These are phyloP conservation scores for Vigna reflexopilosa DNA, from an alignment of 306 rosid genomes.

Conservation along the genomic window DNA sequence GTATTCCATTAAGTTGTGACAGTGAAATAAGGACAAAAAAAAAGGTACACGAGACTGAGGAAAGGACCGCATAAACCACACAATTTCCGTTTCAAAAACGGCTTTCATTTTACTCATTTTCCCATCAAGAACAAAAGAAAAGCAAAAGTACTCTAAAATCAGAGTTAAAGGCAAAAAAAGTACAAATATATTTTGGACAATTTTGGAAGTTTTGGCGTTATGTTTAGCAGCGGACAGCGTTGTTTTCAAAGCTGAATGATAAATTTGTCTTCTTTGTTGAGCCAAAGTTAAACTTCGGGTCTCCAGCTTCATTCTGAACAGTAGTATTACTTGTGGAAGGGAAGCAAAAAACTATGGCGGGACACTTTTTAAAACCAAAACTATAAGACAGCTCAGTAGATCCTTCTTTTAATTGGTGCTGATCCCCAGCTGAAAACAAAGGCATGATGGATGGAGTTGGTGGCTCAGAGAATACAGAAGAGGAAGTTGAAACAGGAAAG, in stretches of 20 bases:
- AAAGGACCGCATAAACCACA: not conserved
- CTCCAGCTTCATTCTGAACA: conserved; percentile 49
- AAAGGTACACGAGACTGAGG: not conserved
- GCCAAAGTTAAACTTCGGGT: conserved; percentile 74
- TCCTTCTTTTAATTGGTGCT: conserved; percentile 51
- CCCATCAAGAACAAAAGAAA: conserved; percentile 11
- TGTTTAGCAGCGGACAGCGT: conserved; percentile 63
- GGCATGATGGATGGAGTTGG: conserved; percentile 87
- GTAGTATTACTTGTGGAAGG: conserved; percentile 70
- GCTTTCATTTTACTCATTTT: not conserved
- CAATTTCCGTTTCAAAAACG: not conserved
- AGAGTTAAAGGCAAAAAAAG: not conserved
- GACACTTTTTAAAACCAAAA: conserved; percentile 63
- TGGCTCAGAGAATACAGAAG: conserved; percentile 66
- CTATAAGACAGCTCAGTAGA: conserved; percentile 55
- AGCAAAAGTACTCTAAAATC: not conserved
- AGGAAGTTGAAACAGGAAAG: conserved; percentile 74
- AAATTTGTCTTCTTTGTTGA: conserved; percentile 59
- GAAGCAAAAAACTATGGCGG: conserved; percentile 65
- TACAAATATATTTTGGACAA: not conserved
- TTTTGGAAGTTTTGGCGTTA: not conserved
- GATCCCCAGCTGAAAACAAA: conserved; percentile 48
- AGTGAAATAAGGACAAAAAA: not conserved
- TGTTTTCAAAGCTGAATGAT: conserved; percentile 61
- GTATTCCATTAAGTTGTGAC: not conserved